Conservation (phyloP, 2,329 filamentous ascomycete genomes). For the Penicillium sumatraense region DNA sequence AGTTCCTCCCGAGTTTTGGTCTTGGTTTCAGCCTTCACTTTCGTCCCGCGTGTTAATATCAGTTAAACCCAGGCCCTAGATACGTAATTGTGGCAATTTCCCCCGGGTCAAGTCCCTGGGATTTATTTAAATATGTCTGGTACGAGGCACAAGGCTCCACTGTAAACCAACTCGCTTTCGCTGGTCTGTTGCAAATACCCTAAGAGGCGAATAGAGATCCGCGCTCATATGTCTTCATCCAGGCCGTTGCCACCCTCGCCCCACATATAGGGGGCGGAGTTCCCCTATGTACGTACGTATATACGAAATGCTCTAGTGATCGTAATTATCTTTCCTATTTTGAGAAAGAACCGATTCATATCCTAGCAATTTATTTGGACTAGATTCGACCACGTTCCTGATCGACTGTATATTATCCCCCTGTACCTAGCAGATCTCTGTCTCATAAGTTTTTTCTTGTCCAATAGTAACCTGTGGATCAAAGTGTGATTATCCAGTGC, state of each 20-base stretch:
- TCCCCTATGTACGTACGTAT: background rate
- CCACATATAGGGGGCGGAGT: conserved; percentile 1
- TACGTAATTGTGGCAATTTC: background rate
- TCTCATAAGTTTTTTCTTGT: too few species aligned
- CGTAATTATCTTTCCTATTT: too few species aligned
- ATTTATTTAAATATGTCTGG: background rate
- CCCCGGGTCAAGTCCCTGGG: background rate
- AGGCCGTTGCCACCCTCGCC: background rate
- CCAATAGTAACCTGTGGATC: too few species aligned
- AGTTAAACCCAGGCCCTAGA: background rate
- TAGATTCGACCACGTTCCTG: too few species aligned
- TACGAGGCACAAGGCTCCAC: background rate
- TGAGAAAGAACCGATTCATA: too few species aligned
- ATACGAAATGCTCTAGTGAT: too few species aligned
- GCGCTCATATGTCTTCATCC: background rate
- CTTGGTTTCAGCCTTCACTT: too few species aligned
- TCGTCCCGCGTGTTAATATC: background rate
- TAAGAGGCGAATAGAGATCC: background rate
- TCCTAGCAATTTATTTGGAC: too few species aligned
- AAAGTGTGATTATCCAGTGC: too few species aligned
- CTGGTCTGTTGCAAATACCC: background rate
- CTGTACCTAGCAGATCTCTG: too few species aligned
- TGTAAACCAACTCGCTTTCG: background rate
- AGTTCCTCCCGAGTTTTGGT: too few species aligned
- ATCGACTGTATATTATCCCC: too few species aligned